phyloP scores from a whole-genome alignment of 257 asterid species.

The Osmanthus fragrans region DNA sequence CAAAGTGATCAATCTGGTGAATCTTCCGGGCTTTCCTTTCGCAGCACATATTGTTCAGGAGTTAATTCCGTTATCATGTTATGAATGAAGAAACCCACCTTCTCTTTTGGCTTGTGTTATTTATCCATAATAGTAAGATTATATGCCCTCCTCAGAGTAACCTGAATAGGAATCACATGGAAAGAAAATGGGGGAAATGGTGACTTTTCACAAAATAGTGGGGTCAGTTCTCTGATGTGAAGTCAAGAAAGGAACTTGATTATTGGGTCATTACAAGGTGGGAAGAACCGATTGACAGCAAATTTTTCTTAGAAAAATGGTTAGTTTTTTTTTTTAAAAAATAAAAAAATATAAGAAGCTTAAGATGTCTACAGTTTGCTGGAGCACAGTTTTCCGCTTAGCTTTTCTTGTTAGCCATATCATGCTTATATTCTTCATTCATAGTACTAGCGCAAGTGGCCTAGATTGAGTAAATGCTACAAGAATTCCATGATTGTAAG shows the following conservation, averaged over 20 bases:
- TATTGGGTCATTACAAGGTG: not conserved
- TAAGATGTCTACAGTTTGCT: not conserved
- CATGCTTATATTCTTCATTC: not conserved
- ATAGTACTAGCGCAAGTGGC: no score
- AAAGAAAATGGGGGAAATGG: slow-evolving; percentile 2
- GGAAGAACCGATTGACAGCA: slow-evolving; percentile 4
- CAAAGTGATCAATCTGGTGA: not conserved
- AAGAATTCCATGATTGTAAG: no score
- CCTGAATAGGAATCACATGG: not conserved
- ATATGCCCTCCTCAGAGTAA: not conserved
- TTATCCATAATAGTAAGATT: not conserved
- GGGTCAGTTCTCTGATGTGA: not conserved
- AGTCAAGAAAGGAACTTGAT: not conserved
- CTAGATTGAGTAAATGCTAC: no score
- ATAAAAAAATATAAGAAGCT: not conserved
- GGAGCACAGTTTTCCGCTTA: not conserved
- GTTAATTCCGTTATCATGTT: no score
- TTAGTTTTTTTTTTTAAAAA: not conserved
- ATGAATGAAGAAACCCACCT: not conserved
- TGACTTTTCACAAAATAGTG: slow-evolving; percentile 1
- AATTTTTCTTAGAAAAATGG: not conserved
- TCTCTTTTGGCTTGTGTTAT: not conserved
- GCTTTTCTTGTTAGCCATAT: not conserved
- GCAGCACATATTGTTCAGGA: not conserved
- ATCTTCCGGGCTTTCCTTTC: not conserved